These are phyloP conservation scores for Volvox reticuliferus DNA, from an alignment of 139 green algal genomes.

Conservation along the genomic window DNA sequence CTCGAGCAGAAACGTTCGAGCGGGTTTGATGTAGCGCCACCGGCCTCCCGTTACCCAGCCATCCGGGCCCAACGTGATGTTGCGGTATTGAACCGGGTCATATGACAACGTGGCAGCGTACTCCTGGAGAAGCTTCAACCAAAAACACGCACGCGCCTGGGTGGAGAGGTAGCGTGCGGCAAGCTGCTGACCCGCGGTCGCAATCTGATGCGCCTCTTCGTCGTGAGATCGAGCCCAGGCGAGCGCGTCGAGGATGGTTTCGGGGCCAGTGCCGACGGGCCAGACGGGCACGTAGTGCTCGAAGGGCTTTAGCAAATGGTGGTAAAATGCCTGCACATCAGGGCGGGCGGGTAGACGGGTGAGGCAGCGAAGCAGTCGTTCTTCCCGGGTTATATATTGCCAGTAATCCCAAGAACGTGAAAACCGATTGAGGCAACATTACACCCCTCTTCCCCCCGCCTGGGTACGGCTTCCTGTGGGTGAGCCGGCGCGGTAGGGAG, in stretches of 20 bases:
- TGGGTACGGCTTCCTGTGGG: no score
- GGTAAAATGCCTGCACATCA: constrained; percentile 50
- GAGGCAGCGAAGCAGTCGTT: no score
- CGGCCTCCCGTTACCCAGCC: not conserved
- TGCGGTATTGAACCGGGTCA: constrained; percentile 1
- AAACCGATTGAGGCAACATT: no score
- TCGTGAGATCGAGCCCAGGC: constrained; percentile 51
- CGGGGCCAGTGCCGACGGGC: constrained; percentile 15
- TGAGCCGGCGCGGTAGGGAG: no score
- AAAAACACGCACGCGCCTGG: constrained; percentile 12
- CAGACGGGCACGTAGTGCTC: constrained; percentile 61
- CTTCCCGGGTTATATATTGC: no score
- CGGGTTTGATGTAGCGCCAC: constrained; percentile 30
- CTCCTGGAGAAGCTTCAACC: constrained; percentile 9
- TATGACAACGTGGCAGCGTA: constrained; percentile 26
- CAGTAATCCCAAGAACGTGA: no score
- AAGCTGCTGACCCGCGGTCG: constrained; percentile 11
- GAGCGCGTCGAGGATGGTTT: constrained; percentile 50
- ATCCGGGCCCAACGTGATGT: not conserved
- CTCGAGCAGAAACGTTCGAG: constrained; percentile 1
- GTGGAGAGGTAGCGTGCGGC: constrained; percentile 1
- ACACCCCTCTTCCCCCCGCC: no score
- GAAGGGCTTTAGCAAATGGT: constrained; percentile 54
- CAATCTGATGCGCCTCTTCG: constrained; percentile 20
- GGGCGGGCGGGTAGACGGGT: not conserved